These are phyloP conservation scores for Penicillium palitans DNA, from an alignment of 2,329 filamentous ascomycete genomes.

Conservation along the genomic window DNA sequence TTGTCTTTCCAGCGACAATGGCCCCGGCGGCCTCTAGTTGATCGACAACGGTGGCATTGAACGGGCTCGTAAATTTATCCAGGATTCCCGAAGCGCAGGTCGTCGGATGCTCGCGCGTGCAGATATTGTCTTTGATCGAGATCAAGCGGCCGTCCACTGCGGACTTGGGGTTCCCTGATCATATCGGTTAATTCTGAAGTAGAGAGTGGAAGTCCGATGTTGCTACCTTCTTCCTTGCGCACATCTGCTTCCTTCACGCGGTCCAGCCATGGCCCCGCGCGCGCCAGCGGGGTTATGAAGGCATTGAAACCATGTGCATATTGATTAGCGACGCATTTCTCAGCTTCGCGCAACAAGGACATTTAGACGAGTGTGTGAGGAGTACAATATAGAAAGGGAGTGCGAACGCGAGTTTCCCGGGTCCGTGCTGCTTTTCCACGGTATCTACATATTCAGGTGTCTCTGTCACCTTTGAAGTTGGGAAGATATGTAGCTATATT, in stretches of 20 bases:
- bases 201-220: neutral
- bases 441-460: neutral
- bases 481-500: neutral
- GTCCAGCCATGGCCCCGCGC: constrained; percentile 37
- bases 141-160: constrained; percentile 50
- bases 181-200: constrained; percentile 4
- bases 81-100: constrained; percentile 82
- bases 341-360: constrained; percentile 47
- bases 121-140: constrained; percentile 77
- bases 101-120: constrained; percentile 64
- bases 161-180: constrained; percentile 38
- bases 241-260: constrained; percentile 40
- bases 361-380: constrained; percentile 33
- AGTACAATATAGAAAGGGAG: neutral
- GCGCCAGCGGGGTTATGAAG: constrained; percentile 42
- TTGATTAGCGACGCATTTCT: constrained; percentile 46
- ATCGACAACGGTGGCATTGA: constrained; percentile 76
- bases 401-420: constrained; percentile 13
- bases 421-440: constrained; percentile 17
- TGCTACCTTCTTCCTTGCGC: constrained; percentile 38
- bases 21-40: constrained; percentile 65
- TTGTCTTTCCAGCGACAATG: constrained; percentile 73
- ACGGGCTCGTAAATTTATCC: constrained; percentile 69
- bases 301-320: constrained; percentile 41
- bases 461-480: neutral